A percentile compares a stretch with the other conserved stretches of the same genome.
Evolutionary conservation across 106 monocot genomes (phyloP).

Genomic region (Dioscorea alata): DNA sequence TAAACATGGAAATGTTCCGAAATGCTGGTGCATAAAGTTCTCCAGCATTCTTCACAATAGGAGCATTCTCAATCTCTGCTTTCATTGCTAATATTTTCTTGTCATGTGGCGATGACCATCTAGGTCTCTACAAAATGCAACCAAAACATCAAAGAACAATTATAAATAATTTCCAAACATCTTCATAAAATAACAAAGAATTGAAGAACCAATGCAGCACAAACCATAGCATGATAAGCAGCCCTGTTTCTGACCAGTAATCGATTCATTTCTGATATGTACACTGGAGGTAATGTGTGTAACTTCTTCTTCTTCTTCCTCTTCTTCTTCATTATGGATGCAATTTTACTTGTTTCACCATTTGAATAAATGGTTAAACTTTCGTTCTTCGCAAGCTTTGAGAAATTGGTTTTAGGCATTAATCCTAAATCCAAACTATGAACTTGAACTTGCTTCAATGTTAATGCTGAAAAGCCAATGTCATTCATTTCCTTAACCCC

Average conservation of each 20-base stretch:
- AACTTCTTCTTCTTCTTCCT: not conserved
- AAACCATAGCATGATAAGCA: slow-evolving; percentile 34
- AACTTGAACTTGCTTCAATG: not conserved
- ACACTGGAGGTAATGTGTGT: slow-evolving; percentile 18
- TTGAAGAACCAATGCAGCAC: not conserved
- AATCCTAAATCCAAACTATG: not conserved
- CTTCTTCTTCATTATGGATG: slow-evolving; percentile 5
- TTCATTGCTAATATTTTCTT: slow-evolving; percentile 28
- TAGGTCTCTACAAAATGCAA: slow-evolving; percentile 33
- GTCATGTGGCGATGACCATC: slow-evolving; percentile 36
- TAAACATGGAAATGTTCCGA: not conserved
- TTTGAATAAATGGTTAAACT: not conserved
- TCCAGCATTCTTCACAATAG: not conserved
- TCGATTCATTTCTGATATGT: slow-evolving; percentile 25
- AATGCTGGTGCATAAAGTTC: not conserved
- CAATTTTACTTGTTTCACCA: not conserved
- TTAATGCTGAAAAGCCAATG: not conserved
- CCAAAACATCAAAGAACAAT: not conserved
- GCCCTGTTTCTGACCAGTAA: slow-evolving; percentile 25
- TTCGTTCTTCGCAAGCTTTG: too few species aligned
- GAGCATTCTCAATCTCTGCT: not conserved
- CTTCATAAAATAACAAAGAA: not conserved
- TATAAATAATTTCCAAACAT: not conserved
- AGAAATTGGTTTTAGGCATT: not conserved
- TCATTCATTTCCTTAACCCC: not conserved